Percentiles rank a stretch among this genome's conserved stretches.
Conservation (phyloP, 202 grass and related monocot genomes). For the Panicum hallii region DNA sequence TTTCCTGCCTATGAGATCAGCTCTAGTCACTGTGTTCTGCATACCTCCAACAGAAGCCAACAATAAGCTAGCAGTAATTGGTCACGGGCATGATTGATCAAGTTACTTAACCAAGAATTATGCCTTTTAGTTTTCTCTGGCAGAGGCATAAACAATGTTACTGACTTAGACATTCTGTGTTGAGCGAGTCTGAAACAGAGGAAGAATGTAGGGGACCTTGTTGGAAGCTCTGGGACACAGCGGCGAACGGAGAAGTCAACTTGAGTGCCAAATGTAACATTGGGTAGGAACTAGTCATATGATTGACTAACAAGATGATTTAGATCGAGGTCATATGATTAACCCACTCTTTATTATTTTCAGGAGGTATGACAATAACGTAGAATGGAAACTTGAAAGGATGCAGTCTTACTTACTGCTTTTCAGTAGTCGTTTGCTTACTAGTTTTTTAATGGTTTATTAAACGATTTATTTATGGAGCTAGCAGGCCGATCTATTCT, state of each 20-base stretch:
- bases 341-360: not conserved
- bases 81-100: not conserved
- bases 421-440: not conserved
- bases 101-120: slow-evolving; percentile 4
- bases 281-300: slow-evolving; percentile 16
- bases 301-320: not conserved
- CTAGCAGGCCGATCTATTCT: too few species aligned
- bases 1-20: not conserved
- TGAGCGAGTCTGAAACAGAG: not conserved
- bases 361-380: not conserved
- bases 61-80: not conserved
- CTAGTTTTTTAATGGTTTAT: not conserved
- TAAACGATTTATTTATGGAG: too few species aligned
- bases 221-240: not conserved
- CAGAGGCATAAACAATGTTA: not conserved
- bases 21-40: not conserved
- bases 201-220: not conserved
- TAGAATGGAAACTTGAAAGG: not conserved
- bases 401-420: not conserved
- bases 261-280: not conserved
- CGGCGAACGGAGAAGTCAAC: not conserved
- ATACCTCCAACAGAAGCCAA: not conserved
- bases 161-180: not conserved
- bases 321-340: not conserved
- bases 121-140: not conserved